Evolutionary conservation across 805 yeast genomes (phyloP), one percentile per base, ranked within the genome.

Genomic region (Yarrowia yakushimensis): DNA sequence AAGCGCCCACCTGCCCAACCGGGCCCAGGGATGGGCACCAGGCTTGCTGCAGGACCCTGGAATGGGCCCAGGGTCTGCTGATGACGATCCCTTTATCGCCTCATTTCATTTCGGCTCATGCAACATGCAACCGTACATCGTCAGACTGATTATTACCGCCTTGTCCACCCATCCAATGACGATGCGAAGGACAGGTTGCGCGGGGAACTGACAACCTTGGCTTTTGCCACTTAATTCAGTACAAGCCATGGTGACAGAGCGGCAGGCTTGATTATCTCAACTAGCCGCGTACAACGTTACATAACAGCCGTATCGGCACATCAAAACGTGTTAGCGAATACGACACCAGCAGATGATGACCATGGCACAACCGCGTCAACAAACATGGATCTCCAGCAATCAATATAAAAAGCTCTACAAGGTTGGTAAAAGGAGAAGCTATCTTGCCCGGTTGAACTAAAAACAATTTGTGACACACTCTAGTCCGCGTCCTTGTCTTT

Each of bases 161-260:
- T 45, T 45, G 52, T 25, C 17, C 10, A n/a, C 1, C 8, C 4
- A 25, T 17, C 50, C 50, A 43, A 43, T 43, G 50, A 27, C 50
- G 50, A 43, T 43, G 48, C 48, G 33, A 43, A 33, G 52, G 36
- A 45, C 25, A 45, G 52, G 28, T 27, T 27, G 52, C 4, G 52
- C 52, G 52, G 52, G 52, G 52, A 28, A 43, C 25, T n/a, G n/a
- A n/a, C n/a, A n/a, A n/a, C n/a, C n/a, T n/a, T n/a, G n/a, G n/a
- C 13, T 15, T 27, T 18, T 8, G 42, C 23, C 22, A 39, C 27
- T 17, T 39, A 41, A 23, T n/a, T 17, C 28, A 39, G 17, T 39
- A 13, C 12, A 13, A 22, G 27, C 43, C 18, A 2, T 30, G 5
- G 17, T 11, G 34, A 31, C 8, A 25, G 31, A 30, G 12, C 31